A percentile compares a stretch with the other conserved stretches of the same genome.
phyloP scores from a whole-genome alignment of 2,329 filamentous ascomycete genomes.

The Clonostachys sp. region DNA sequence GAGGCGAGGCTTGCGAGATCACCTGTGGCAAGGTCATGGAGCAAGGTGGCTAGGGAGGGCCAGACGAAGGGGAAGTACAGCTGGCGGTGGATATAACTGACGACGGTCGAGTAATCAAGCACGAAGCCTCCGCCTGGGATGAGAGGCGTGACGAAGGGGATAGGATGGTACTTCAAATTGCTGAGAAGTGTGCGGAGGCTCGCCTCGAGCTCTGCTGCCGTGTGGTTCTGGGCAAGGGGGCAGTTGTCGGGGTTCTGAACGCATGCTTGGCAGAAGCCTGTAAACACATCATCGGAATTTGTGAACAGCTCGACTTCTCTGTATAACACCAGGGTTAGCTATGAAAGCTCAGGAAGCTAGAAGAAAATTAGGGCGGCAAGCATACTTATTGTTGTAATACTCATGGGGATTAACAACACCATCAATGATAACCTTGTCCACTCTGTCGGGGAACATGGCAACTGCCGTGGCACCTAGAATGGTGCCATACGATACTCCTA shows the following conservation, averaged over 20 bases:
- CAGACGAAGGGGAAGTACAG: constrained; percentile 13
- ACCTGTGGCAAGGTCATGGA: constrained; percentile 6
- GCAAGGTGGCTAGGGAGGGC: constrained; percentile 5
- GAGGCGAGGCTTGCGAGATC: background rate
- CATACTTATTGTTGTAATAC: constrained; percentile 15
- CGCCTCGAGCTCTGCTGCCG: constrained; percentile 24
- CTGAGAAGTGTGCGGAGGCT: constrained; percentile 19
- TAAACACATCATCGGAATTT: constrained; percentile 18
- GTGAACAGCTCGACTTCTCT: constrained; percentile 15
- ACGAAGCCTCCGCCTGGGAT: constrained; percentile 5
- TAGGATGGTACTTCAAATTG: constrained; percentile 15
- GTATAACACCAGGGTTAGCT: too few species aligned
- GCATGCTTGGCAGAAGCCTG: constrained; percentile 17
- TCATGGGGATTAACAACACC: constrained; percentile 23
- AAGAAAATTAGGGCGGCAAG: too few species aligned
- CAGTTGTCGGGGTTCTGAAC: constrained; percentile 15
- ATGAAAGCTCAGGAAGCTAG: too few species aligned
- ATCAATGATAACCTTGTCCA: constrained; percentile 31
- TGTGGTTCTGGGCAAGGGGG: constrained; percentile 19
- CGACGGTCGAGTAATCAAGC: constrained; percentile 15
- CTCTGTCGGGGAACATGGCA: constrained; percentile 33
- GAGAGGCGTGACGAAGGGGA: constrained; percentile 7
- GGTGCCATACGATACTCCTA: constrained; percentile 34
- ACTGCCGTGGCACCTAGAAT: constrained; percentile 28
- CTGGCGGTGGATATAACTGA: constrained; percentile 5